phyloP scores from a whole-genome alignment of 495 filamentous ascomycete species.

The Penicillium paxilli region DNA sequence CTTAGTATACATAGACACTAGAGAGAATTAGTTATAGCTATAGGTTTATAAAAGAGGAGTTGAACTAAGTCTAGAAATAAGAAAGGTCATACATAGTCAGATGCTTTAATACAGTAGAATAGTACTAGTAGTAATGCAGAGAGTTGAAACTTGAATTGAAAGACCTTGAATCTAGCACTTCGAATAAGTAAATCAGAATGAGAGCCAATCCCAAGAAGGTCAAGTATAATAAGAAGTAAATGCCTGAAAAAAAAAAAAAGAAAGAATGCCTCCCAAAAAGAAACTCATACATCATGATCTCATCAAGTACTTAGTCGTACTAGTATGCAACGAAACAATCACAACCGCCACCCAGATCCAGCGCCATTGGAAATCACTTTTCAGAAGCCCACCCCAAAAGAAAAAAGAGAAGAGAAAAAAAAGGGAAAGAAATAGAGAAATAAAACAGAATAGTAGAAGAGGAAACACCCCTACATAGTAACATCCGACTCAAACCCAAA shows the following conservation, averaged over 20 bases:
- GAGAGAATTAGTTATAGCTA: too few species aligned
- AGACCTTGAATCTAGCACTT: too few species aligned
- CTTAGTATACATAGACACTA: too few species aligned
- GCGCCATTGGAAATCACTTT: neutral
- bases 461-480: neutral
- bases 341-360: neutral
- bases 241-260: neutral
- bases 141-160: too few species aligned
- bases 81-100: too few species aligned
- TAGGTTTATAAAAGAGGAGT: too few species aligned
- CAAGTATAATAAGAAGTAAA: too few species aligned
- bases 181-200: too few species aligned
- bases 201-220: too few species aligned
- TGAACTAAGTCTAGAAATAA: too few species aligned
- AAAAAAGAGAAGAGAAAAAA: neutral
- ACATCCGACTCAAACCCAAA: slow-evolving; percentile 16
- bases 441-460: neutral
- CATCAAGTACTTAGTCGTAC: neutral
- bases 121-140: neutral
- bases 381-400: neutral
- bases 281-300: slow-evolving; percentile 15
- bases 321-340: neutral
- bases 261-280: neutral
- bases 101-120: neutral
- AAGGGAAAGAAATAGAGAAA: neutral